Conservation (phyloP, 2,329 filamentous ascomycete species). For the Xylaria sp. region DNA sequence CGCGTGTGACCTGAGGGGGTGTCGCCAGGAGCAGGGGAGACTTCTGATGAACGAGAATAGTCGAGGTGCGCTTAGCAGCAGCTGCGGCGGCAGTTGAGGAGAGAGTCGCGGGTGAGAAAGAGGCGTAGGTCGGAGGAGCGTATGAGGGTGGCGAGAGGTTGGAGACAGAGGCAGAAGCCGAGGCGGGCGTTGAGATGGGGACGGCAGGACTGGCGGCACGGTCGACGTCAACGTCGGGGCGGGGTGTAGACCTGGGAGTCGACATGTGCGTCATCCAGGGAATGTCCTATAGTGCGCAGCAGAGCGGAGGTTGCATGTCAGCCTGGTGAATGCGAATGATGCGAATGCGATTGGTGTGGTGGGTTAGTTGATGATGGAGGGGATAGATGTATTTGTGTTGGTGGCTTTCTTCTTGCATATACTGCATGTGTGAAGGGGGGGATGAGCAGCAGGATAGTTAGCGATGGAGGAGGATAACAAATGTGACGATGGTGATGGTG, state of each 20-base stretch:
- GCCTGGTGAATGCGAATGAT: conserved; percentile 5
- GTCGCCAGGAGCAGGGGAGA: conserved; percentile 92
- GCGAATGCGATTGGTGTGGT: not conserved
- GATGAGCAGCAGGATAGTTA: too few species aligned
- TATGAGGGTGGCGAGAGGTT: conserved; percentile 48
- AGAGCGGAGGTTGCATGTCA: conserved; percentile 33
- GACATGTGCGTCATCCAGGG: conserved; percentile 67
- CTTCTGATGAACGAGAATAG: conserved; percentile 96
- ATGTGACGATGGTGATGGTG: not conserved
- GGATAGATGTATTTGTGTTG: not conserved
- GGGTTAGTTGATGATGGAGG: not conserved
- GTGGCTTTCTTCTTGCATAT: not conserved
- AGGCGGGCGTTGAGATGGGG: conserved; percentile 10
- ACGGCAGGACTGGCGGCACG: conserved; percentile 49
- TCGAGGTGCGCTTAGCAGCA: conserved; percentile 81
- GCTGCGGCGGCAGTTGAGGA: conserved; percentile 69
- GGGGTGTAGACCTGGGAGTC: conserved; percentile 55
- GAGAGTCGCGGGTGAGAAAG: conserved; percentile 87
- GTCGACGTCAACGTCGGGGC: conserved; percentile 48
- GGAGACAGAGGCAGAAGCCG: conserved; percentile 30
- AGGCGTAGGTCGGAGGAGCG: conserved; percentile 78
- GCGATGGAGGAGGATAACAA: not conserved
- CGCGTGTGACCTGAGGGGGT: conserved; percentile 92
- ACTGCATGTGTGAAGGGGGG: too few species aligned
- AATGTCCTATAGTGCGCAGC: conserved; percentile 51